These are phyloP conservation scores for Articulospora tetracladia DNA, from an alignment of 495 filamentous ascomycete species.

Conservation along the genomic window DNA sequence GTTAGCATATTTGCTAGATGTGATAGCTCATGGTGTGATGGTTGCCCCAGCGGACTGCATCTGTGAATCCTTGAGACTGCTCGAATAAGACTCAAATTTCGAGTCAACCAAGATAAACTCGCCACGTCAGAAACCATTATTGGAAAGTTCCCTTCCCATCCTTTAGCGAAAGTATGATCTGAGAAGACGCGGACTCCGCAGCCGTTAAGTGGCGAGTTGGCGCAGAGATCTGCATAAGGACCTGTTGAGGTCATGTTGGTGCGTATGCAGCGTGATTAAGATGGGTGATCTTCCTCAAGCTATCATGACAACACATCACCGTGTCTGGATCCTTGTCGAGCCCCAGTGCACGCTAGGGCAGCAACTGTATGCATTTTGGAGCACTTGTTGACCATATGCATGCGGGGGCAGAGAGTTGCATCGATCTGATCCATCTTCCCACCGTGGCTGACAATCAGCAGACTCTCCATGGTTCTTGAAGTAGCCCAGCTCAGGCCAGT, in stretches of 20 bases:
- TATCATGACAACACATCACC: slow-evolving; percentile 22
- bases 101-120: slow-evolving; percentile 22
- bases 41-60: slow-evolving; percentile 13
- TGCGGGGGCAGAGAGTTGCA: slow-evolving; percentile 13
- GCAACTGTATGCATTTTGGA: slow-evolving; percentile 1
- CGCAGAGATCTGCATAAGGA: slow-evolving; percentile 21
- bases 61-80: slow-evolving; percentile 10
- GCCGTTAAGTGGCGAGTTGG: slow-evolving; percentile 16
- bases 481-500: neutral
- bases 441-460: slow-evolving; percentile 16
- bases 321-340: slow-evolving; percentile 12
- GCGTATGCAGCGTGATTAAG: slow-evolving; percentile 24
- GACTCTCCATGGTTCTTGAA: slow-evolving; percentile 6
- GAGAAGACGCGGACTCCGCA: neutral
- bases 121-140: slow-evolving; percentile 24
- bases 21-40: slow-evolving; percentile 17
- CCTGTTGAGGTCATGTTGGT: slow-evolving; percentile 14
- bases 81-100: slow-evolving; percentile 14
- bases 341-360: neutral
- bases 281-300: slow-evolving; percentile 14
- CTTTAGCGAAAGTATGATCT: slow-evolving; percentile 11
- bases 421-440: slow-evolving; percentile 12
- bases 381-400: slow-evolving; percentile 4
- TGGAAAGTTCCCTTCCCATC: slow-evolving; percentile 19
- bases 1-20: slow-evolving; percentile 22